Base-by-base conservation (phyloP, 352 stramenopile genomes). In the Globisporangium parvum region DNA sequence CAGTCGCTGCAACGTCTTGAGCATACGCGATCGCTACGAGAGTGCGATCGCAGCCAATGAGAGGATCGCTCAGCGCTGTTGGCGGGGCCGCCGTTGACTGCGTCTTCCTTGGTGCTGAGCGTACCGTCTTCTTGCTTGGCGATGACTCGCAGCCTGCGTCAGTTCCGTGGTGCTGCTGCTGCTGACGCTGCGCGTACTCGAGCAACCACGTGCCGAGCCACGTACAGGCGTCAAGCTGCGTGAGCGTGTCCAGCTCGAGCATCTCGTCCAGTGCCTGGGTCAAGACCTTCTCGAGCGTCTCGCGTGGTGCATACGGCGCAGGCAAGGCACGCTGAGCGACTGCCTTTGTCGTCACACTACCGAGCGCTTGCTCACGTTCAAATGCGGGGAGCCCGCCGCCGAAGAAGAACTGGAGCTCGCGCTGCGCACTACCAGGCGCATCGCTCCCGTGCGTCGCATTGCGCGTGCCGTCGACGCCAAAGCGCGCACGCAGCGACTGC, bases 361-460 rank as follows among this genome's bases (percentile, higher is more conserved):
- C 31, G 1, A 37, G 31, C 31, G 31, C 31, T 37, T 8, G 31
- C 31, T n/a, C 17, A 33, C 10, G 1, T 21, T 23, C 42, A 10
- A 51, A 39, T 15, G 48, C 24, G 4, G 51, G 51, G 6, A 46
- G 45, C 3, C 49, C 37, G 9, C 41, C 62, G 42, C 77, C 73
- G 51, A 96, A 96, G 59, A 91, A 92, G 45, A 96, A 92, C 9
- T 55, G 57, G 37, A 93, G 54, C 55, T 96, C 87, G 6, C 85
- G 73, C 3, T 59, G 55, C 11, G 88, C 85, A 46, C 70, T 88
- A 8, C 40, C 47, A 18, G 47, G 59, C 4, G 74, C 73, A 53
- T 96, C 86, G 51, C 75, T 91, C 23, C 85, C 88, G 49, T 95
- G 88, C 1, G 85, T 91, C 10, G 87, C 82, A 57, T 96, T 96